phyloP scores from a whole-genome alignment of 2,329 filamentous ascomycete genomes.

The Penicillium sp. region DNA sequence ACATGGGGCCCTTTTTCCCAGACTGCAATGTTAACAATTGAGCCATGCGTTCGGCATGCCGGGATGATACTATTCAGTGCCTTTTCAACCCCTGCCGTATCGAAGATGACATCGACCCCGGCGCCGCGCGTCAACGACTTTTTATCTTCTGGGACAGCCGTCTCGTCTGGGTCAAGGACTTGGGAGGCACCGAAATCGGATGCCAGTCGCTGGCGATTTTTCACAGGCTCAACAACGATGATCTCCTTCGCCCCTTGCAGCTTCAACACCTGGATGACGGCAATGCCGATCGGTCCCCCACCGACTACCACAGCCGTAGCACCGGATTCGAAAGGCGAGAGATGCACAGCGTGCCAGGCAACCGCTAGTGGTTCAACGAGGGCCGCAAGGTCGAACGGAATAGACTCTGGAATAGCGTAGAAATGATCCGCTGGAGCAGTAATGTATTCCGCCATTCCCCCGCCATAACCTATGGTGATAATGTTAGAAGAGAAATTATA shows the following conservation, averaged over 20 bases:
- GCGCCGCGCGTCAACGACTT: conserved; percentile 47
- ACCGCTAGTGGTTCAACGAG: conserved; percentile 63
- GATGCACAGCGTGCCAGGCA: conserved; percentile 61
- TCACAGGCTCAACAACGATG: conserved; percentile 58
- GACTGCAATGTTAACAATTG: conserved; percentile 63
- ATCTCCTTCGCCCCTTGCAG: conserved; percentile 55
- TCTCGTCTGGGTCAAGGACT: conserved; percentile 52
- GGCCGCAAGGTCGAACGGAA: conserved; percentile 36
- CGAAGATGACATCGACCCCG: conserved; percentile 60
- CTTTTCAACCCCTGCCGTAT: conserved; percentile 60
- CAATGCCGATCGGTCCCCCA: conserved; percentile 62
- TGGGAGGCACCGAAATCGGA: conserved; percentile 56
- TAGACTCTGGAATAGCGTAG: conserved; percentile 23
- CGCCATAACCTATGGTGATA: conserved; percentile 21
- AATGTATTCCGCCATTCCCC: conserved; percentile 26
- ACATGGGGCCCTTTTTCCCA: conserved; percentile 59
- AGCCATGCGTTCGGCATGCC: conserved; percentile 54
- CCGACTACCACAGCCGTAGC: conserved; percentile 57
- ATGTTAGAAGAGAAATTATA: too few species aligned
- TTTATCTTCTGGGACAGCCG: conserved; percentile 47
- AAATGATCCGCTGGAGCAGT: conserved; percentile 24
- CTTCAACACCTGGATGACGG: conserved; percentile 58
- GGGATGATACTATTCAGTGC: conserved; percentile 49
- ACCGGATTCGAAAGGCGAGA: conserved; percentile 46
- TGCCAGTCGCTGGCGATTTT: conserved; percentile 52